Percentiles rank a stretch among this genome's conserved stretches.
phyloP scores from a whole-genome alignment of 345 rosid species.

The Salix arbutifolia region DNA sequence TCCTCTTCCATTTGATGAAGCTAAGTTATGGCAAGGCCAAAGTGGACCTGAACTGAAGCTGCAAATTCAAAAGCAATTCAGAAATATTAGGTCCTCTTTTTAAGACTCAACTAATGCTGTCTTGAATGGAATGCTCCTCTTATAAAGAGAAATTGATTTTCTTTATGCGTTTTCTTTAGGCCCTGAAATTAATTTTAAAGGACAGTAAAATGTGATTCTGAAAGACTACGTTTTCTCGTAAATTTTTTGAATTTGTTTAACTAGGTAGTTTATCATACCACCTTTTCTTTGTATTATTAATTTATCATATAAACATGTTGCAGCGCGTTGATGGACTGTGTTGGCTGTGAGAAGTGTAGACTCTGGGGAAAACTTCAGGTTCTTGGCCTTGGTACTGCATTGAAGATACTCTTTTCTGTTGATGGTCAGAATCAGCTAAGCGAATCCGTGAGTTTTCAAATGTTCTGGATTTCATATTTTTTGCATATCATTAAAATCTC shows the following conservation, averaged over 20 bases:
- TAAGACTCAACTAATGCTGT: not conserved
- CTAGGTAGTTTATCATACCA: not conserved
- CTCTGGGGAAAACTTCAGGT: conserved; percentile 45
- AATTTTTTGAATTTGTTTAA: not conserved
- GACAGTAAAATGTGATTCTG: not conserved
- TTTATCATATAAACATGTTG: conserved; percentile 19
- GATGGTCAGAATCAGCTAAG: conserved; percentile 45
- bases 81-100: conserved; percentile 71
- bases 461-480: not conserved
- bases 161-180: not conserved
- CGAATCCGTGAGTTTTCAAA: conserved; percentile 48
- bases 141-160: not conserved
- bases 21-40: conserved; percentile 92
- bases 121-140: not conserved
- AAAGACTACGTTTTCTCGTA: not conserved
- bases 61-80: conserved; percentile 76
- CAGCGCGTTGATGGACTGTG: conserved; percentile 81
- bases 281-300: not conserved
- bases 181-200: not conserved
- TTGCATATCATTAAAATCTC: not conserved
- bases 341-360: conserved; percentile 91
- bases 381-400: not conserved
- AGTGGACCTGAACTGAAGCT: conserved; percentile 89
- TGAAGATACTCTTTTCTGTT: conserved; percentile 70
- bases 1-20: conserved; percentile 95